Percentiles rank a stretch among this genome's conserved stretches.
These are phyloP conservation scores for Sporisorium scitamineum DNA, from an alignment of 1,284 basidiomycete genomes.

Conservation along the genomic window DNA sequence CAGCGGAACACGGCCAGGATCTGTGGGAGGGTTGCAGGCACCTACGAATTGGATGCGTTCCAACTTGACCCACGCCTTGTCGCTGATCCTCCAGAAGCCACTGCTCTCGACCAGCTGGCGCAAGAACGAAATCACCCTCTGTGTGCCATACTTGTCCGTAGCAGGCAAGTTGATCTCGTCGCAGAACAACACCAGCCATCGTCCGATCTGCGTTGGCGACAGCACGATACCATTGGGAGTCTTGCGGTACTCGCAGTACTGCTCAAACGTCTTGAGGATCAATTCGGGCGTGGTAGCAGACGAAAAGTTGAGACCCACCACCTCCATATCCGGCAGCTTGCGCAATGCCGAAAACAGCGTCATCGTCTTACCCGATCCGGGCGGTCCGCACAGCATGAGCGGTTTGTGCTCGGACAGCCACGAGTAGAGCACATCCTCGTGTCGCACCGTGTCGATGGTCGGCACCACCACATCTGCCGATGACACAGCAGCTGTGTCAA, in stretches of 20 bases:
- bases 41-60: slow-evolving; percentile 99
- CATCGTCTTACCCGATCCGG: slow-evolving; percentile 99
- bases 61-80: slow-evolving; percentile 96
- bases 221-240: slow-evolving; percentile 96
- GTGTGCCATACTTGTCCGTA: slow-evolving; percentile 97
- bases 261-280: slow-evolving; percentile 98
- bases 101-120: slow-evolving; percentile 94
- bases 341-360: slow-evolving; percentile 98
- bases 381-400: slow-evolving; percentile 96
- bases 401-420: slow-evolving; percentile 99
- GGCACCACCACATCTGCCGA: slow-evolving; percentile 97
- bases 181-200: slow-evolving; percentile 99
- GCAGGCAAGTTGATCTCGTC: slow-evolving; percentile 99
- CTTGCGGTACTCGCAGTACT: slow-evolving; percentile 99
- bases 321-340: slow-evolving; percentile 98
- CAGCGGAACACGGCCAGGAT: slow-evolving; percentile 98
- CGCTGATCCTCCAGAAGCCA: slow-evolving; percentile 93
- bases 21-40: slow-evolving; percentile 99
- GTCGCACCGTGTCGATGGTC: slow-evolving; percentile 97
- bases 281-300: slow-evolving; percentile 98
- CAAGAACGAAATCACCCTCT: slow-evolving; percentile 97
- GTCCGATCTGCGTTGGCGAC: slow-evolving; percentile 91
- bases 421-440: slow-evolving; percentile 97
- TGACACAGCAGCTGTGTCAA: slow-evolving; percentile 94
- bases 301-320: slow-evolving; percentile 98